Conservation (phyloP, 805 yeast genomes). For the Barnettozyma californica region DNA sequence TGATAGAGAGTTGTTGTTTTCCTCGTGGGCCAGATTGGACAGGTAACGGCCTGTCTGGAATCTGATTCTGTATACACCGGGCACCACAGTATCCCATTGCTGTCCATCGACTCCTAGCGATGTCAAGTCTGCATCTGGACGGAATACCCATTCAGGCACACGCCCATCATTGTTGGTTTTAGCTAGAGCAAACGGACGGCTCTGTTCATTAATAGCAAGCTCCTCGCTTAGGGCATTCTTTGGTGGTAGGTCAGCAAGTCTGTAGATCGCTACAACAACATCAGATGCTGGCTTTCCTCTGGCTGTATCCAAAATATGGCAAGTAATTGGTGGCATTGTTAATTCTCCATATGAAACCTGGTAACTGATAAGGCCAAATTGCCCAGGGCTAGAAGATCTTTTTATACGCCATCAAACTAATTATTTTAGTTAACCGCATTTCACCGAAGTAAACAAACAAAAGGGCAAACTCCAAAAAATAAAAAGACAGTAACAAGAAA, state of each 20-base stretch:
- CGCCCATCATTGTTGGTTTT: conserved; percentile 81
- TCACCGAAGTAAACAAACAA: neutral
- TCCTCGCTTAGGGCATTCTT: conserved; percentile 18
- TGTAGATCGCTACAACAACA: conserved; percentile 63
- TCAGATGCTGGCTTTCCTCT: conserved; percentile 74
- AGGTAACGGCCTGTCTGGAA: conserved; percentile 74
- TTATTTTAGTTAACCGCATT: neutral
- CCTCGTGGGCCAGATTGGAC: conserved; percentile 16
- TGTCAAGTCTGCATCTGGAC: conserved; percentile 29
- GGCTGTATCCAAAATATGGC: conserved; percentile 85
- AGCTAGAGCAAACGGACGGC: conserved; percentile 56
- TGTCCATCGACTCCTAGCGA: conserved; percentile 29
- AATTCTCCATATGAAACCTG: neutral
- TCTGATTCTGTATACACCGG: conserved; percentile 71
- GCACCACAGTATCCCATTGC: conserved; percentile 41
- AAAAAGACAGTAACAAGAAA: neutral
- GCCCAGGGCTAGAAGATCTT: neutral
- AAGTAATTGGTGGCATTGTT: conserved; percentile 62
- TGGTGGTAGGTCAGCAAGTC: conserved; percentile 20
- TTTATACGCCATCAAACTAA: neutral
- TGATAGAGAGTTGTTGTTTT: conserved; percentile 20
- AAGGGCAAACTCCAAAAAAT: neutral
- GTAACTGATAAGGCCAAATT: neutral
- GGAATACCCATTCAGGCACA: conserved; percentile 57
- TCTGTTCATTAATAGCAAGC: conserved; percentile 26